Base-by-base conservation (phyloP, 2,329 filamentous ascomycete species). In the Alternaria dauci region DNA sequence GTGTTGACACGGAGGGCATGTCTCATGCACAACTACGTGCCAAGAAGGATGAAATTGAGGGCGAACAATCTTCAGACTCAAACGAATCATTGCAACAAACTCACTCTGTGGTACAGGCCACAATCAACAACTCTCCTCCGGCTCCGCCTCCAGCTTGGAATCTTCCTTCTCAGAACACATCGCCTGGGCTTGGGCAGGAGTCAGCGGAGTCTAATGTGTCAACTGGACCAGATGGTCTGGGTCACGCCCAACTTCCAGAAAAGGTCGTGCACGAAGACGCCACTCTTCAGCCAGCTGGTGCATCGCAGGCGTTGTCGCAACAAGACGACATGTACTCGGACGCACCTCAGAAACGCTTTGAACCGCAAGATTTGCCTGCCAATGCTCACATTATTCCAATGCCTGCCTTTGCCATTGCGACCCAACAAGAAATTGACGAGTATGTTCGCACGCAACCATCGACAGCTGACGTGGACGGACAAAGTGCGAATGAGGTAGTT, bases 1-100 rank as follows among this genome's bases (percentile, higher is more conserved):
- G 81, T 39, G 69, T 83, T 41, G 81, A 85, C 56, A 82, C 82
- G 2, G 78, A 82, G 52, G 81, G 81, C 4, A 78, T 83, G 67
- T 77, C 80, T 4, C 73, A 82, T 57, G 79, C 79, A 25, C 78
- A 82, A 52, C 74, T 85, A 25, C 78, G 81, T 59, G 78, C 79
- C 5, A 79, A 76, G 58, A 80, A 78, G 50, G 70, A 76, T 28
- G 78, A 79, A 59, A 77, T 79, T 26, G 70, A 76, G 46, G 70
- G 71, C 41, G 71, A 76, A 46, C 59, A 50, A 16, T 68, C 65
- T 11, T 62, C 65, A 9, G 63, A 62, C 5, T 51, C 46, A 9
- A 59, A 66, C 2, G 18, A 4, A 12, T 11, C 42, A 3, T 26
- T 46, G 1, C 52, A 62, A 43, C 36, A 23, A 23, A 46, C 20